phyloP scores from a whole-genome alignment of 1,139 yeast genomes.

The Hemisphaericaspora subhashii region DNA sequence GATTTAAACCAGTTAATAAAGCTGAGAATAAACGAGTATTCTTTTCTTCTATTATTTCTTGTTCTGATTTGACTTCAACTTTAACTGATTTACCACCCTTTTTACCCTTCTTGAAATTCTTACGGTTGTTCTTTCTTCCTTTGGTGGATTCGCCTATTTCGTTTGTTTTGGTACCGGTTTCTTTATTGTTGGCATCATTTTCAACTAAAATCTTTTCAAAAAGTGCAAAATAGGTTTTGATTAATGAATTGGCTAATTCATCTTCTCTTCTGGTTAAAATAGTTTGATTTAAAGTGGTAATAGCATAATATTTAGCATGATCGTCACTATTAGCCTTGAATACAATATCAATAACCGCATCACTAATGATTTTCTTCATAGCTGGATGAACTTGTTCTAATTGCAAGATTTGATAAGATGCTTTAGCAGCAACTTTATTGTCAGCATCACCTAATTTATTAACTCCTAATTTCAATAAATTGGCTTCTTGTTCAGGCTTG shows the following conservation, averaged over 20 bases:
- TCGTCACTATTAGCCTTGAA: constrained; percentile 73
- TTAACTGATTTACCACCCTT: constrained; percentile 84
- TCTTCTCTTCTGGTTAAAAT: constrained; percentile 77
- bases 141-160: constrained; percentile 40
- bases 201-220: constrained; percentile 81
- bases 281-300: constrained; percentile 89
- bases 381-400: constrained; percentile 94
- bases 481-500: constrained; percentile 97
- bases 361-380: constrained; percentile 81
- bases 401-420: constrained; percentile 78
- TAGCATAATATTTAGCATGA: constrained; percentile 85
- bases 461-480: constrained; percentile 82
- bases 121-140: constrained; percentile 56
- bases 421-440: constrained; percentile 84
- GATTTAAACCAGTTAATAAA: constrained; percentile 88
- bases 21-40: constrained; percentile 87
- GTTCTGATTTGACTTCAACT: constrained; percentile 61
- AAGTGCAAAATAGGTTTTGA: constrained; percentile 80
- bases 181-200: constrained; percentile 49
- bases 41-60: constrained; percentile 78
- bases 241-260: constrained; percentile 74
- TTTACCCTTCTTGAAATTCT: constrained; percentile 50
- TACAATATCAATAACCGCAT: constrained; percentile 76
- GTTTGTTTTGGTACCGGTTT: constrained; percentile 41
- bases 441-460: constrained; percentile 94